These are phyloP conservation scores for Calonectria leucothoes DNA, from an alignment of 2,329 filamentous ascomycete genomes.

Conservation along the genomic window DNA sequence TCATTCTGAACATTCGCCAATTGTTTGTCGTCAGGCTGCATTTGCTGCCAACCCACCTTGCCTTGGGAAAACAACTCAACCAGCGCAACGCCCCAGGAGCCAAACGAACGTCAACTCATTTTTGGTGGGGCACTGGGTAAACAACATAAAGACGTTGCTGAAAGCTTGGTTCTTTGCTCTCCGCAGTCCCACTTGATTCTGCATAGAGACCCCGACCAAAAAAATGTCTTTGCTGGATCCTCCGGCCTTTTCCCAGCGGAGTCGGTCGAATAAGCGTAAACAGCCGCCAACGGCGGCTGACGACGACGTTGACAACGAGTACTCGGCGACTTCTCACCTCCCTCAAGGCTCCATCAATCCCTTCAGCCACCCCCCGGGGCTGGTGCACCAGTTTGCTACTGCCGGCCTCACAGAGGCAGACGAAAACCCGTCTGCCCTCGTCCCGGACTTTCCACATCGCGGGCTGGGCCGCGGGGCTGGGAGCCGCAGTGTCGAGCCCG, in stretches of 20 bases:
- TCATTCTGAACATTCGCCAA: not conserved
- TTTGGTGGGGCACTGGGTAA: not conserved
- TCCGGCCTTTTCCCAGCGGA: constrained; percentile 31
- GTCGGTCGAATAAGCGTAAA: constrained; percentile 37
- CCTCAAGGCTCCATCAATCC: constrained; percentile 61
- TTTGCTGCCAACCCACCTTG: not conserved
- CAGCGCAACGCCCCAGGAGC: not conserved
- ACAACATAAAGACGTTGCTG: not conserved
- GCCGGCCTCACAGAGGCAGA: constrained; percentile 65
- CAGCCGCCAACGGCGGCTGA: constrained; percentile 7
- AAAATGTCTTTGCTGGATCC: constrained; percentile 35
- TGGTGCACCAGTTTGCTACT: constrained; percentile 63
- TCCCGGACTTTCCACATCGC: constrained; percentile 64
- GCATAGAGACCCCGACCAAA: constrained; percentile 1
- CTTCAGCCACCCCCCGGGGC: constrained; percentile 63
- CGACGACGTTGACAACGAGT: constrained; percentile 13
- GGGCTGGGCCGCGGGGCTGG: constrained; percentile 28
- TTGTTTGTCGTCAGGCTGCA: not conserved
- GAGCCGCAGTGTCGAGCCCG: constrained; percentile 27
- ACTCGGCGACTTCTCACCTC: constrained; percentile 31
- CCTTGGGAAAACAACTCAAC: not conserved
- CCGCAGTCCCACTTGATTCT: not conserved
- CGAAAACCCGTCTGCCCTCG: constrained; percentile 52
- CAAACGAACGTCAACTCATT: not conserved
- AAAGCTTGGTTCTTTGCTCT: not conserved